These are phyloP conservation scores for Stachybotrys chlorohalonatus DNA, from an alignment of 2,329 filamentous ascomycete species.

Conservation along the genomic window DNA sequence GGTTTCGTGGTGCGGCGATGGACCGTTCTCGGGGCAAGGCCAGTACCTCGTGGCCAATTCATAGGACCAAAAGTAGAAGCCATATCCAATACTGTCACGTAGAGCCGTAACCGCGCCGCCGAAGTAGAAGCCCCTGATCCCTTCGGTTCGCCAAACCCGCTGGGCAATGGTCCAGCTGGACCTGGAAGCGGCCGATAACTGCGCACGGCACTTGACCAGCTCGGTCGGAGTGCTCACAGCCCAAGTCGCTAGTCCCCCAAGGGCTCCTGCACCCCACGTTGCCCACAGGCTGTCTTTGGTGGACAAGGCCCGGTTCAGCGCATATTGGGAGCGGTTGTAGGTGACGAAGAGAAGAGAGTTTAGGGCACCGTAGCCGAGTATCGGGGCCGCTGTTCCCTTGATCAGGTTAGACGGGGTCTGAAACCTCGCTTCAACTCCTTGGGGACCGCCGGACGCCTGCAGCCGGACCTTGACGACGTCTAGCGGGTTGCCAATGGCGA, in stretches of 20 bases:
- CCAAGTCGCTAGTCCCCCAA: constrained; percentile 79
- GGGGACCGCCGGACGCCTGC: constrained; percentile 46
- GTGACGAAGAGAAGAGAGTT: constrained; percentile 85
- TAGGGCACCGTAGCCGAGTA: constrained; percentile 81
- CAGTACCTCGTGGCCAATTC: constrained; percentile 57
- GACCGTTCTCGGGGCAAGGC: constrained; percentile 13
- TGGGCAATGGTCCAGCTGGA: constrained; percentile 58
- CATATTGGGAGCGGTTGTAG: constrained; percentile 73
- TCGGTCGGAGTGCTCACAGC: constrained; percentile 82
- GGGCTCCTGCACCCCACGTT: constrained; percentile 70
- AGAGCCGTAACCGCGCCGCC: constrained; percentile 75
- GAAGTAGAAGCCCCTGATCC: constrained; percentile 66
- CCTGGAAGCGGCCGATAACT: constrained; percentile 42
- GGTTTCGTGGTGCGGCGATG: constrained; percentile 32
- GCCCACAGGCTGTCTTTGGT: constrained; percentile 45
- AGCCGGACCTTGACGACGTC: constrained; percentile 57
- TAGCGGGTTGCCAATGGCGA: constrained; percentile 81
- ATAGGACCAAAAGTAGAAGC: constrained; percentile 95
- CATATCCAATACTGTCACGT: constrained; percentile 86
- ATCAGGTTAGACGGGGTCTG: constrained; percentile 30
- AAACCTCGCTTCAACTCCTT: constrained; percentile 17
- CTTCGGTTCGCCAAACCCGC: constrained; percentile 45
- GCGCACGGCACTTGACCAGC: constrained; percentile 80
- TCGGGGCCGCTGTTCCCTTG: constrained; percentile 70
- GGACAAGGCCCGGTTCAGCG: constrained; percentile 37